Evolutionary conservation across 139 green algal species (phyloP).

Genomic region (Chlorella sp.): DNA sequence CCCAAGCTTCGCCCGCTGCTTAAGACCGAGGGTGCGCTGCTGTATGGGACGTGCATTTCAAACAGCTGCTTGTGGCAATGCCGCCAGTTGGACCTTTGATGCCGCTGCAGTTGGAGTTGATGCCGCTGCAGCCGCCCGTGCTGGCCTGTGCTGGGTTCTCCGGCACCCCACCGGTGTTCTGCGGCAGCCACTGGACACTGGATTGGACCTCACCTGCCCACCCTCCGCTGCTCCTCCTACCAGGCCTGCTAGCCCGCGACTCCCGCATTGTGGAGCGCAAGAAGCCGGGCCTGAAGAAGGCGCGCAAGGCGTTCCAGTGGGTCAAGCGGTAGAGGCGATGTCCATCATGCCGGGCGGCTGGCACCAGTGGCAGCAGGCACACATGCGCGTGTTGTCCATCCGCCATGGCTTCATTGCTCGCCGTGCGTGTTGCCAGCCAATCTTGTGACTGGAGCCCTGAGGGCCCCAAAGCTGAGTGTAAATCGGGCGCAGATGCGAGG

Average conservation of each 20-base stretch:
- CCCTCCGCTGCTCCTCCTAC: background rate
- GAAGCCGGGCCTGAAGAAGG: slow-evolving; percentile 84
- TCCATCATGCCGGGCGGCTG: background rate
- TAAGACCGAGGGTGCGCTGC: slow-evolving; percentile 33
- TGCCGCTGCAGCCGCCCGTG: too few species aligned
- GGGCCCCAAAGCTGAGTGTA: too few species aligned
- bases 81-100: too few species aligned
- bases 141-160: too few species aligned
- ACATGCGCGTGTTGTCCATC: background rate
- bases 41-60: too few species aligned
- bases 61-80: too few species aligned
- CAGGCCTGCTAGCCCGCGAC: slow-evolving; percentile 81
- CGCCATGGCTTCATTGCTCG: too few species aligned
- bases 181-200: too few species aligned
- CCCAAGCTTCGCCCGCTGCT: slow-evolving; percentile 64
- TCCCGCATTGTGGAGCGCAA: slow-evolving; percentile 93
- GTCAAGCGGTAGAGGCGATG: slow-evolving; percentile 40
- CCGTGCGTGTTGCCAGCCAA: background rate
- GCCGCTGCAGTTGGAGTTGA: too few species aligned
- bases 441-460: too few species aligned
- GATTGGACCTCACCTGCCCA: background rate
- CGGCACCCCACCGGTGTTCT: too few species aligned
- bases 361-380: background rate
- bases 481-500: too few species aligned
- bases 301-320: slow-evolving; percentile 52